These are phyloP conservation scores for Oryza coarctata DNA, from an alignment of 176 grass and related monocot species.

Conservation along the genomic window DNA sequence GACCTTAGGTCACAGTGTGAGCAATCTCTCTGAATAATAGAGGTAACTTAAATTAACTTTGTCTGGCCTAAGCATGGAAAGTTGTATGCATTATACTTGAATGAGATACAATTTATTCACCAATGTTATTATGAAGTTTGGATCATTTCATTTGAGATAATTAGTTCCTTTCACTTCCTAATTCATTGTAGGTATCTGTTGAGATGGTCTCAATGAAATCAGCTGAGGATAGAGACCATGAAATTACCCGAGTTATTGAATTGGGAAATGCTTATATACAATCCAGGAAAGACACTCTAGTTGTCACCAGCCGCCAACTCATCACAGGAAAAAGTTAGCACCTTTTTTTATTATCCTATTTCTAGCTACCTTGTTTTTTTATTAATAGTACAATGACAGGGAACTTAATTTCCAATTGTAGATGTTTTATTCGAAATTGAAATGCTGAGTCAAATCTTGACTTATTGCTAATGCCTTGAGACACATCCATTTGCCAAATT, in stretches of 20 bases:
- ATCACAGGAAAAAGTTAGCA: slow-evolving; percentile 85
- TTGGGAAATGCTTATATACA: slow-evolving; percentile 73
- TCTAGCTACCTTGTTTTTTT: neutral
- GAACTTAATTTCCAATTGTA: too few species aligned
- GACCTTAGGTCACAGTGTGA: slow-evolving; percentile 59
- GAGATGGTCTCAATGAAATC: slow-evolving; percentile 88
- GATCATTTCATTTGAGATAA: slow-evolving; percentile 28
- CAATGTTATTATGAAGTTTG: neutral
- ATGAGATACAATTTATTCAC: slow-evolving; percentile 33
- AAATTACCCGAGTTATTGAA: slow-evolving; percentile 70
- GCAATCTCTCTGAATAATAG: slow-evolving; percentile 64
- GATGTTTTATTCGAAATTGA: too few species aligned
- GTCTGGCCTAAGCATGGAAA: slow-evolving; percentile 26
- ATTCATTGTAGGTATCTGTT: slow-evolving; percentile 64
- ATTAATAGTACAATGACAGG: slow-evolving; percentile 3
- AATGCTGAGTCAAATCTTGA: neutral
- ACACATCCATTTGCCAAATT: neutral
- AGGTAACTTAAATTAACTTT: slow-evolving; percentile 54
- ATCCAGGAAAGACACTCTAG: slow-evolving; percentile 79
- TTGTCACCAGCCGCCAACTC: slow-evolving; percentile 82
- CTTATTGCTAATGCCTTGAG: neutral
- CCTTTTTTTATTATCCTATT: slow-evolving; percentile 18
- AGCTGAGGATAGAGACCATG: slow-evolving; percentile 66
- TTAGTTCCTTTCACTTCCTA: slow-evolving; percentile 34
- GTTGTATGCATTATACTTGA: neutral